A percentile compares a stretch with the other conserved stretches of the same genome.
Evolutionary conservation across 2,329 filamentous ascomycete species (phyloP).

Genomic region (Delphinella strobiligena): DNA sequence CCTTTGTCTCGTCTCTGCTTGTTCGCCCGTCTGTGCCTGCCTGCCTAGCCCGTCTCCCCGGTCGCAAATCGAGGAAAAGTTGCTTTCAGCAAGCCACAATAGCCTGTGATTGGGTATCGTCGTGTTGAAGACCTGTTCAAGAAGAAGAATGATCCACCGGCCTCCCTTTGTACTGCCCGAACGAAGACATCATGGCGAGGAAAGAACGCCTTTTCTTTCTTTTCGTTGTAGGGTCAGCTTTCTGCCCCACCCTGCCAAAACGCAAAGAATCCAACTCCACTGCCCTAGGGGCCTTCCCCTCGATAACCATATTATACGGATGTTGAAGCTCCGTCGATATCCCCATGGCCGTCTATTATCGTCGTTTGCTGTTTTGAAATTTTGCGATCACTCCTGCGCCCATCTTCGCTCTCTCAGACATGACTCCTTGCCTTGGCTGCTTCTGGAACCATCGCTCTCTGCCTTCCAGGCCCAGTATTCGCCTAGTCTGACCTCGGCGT

Average conservation of each 20-base stretch:
- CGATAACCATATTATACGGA: background rate
- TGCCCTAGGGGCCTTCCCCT: no score
- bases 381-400: constrained; percentile 41
- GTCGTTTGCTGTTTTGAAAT: no score
- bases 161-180: background rate
- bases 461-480: constrained; percentile 92
- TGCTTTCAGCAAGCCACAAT: no score
- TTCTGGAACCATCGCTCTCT: constrained; percentile 54
- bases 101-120: no score
- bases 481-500: constrained; percentile 72
- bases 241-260: background rate
- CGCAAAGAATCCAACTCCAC: no score
- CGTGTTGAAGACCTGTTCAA: background rate
- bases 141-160: background rate
- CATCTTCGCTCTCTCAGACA: constrained; percentile 70
- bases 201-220: background rate
- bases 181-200: background rate
- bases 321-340: background rate
- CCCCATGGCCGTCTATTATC: no score
- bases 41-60: no score
- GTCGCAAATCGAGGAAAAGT: no score
- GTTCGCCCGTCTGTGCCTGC: no score
- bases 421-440: constrained; percentile 43
- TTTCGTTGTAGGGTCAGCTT: background rate
- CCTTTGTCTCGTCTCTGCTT: no score